phyloP scores from a whole-genome alignment of 352 stramenopile genomes.

The Globisporangium rhizosaccharum region DNA sequence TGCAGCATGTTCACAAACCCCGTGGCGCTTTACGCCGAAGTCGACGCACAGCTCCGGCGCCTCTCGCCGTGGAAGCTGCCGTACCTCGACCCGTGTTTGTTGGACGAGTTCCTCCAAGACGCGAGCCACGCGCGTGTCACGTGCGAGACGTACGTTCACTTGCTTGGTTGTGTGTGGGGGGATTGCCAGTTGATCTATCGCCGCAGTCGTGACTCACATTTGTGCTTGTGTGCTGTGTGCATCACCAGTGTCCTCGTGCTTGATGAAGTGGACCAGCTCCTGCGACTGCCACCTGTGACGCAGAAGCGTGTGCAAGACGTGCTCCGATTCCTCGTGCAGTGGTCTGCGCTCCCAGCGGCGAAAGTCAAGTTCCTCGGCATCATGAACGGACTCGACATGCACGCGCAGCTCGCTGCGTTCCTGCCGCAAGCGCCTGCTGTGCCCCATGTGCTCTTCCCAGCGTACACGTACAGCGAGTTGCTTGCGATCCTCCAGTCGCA shows the following conservation, averaged over 20 bases:
- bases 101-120: conserved; percentile 41
- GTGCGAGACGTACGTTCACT: conserved; percentile 9
- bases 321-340: conserved; percentile 54
- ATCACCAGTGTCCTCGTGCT: conserved; percentile 35
- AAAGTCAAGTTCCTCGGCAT: conserved; percentile 53
- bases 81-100: conserved; percentile 30
- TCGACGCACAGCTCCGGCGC: conserved; percentile 25
- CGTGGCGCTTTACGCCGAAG: conserved; percentile 30
- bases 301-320: conserved; percentile 43
- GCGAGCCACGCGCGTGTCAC: conserved; percentile 1
- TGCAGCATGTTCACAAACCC: conserved; percentile 61
- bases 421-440: conserved; percentile 26
- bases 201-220: neutral
- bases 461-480: conserved; percentile 49
- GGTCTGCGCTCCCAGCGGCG: conserved; percentile 31
- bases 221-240: neutral
- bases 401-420: conserved; percentile 35
- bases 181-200: no score
- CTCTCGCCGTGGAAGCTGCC: conserved; percentile 21
- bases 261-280: conserved; percentile 63
- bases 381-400: conserved; percentile 77
- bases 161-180: neutral
- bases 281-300: conserved; percentile 35
- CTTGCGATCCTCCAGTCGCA: conserved; percentile 40
- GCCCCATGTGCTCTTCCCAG: conserved; percentile 47